Conservation (phyloP, 129 eudicot species). For the Tagetes patula region DNA sequence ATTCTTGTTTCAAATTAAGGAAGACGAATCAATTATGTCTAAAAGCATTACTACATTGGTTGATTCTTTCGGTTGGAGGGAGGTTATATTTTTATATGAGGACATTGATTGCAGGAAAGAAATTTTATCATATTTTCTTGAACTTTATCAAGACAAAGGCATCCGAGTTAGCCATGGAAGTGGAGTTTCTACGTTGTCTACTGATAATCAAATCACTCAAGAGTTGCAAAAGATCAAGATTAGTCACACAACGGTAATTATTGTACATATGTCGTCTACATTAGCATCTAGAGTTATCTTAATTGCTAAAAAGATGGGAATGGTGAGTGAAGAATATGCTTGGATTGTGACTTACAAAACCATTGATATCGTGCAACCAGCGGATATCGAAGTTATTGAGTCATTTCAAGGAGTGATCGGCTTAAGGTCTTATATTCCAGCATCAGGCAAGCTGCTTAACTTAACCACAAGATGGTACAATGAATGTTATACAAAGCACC, state of each 20-base stretch:
- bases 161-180: slow-evolving; percentile 22
- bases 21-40: slow-evolving; percentile 28
- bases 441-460: slow-evolving; percentile 22
- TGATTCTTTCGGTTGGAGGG: slow-evolving; percentile 28
- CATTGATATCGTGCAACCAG: slow-evolving; percentile 17
- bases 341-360: slow-evolving; percentile 50
- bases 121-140: slow-evolving; percentile 15
- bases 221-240: slow-evolving; percentile 42
- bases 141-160: slow-evolving; percentile 23
- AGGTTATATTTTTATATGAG: slow-evolving; percentile 26
- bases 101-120: slow-evolving; percentile 29
- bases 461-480: slow-evolving; percentile 36
- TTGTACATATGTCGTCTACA: slow-evolving; percentile 42
- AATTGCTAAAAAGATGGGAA: slow-evolving; percentile 37
- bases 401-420: slow-evolving; percentile 57
- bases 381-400: slow-evolving; percentile 31
- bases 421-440: slow-evolving; percentile 40
- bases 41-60: slow-evolving; percentile 26
- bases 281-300: slow-evolving; percentile 39
- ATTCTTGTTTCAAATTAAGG: slow-evolving; percentile 33
- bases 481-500: neutral
- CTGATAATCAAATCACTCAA: slow-evolving; percentile 33
- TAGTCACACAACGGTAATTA: slow-evolving; percentile 36
- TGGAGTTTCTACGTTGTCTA: slow-evolving; percentile 31
- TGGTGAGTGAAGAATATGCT: slow-evolving; percentile 49